Evolutionary conservation across 2,329 filamentous ascomycete genomes (phyloP), one percentile per base, ranked within the genome.

Genomic region (Neofusicoccum parvum): DNA sequence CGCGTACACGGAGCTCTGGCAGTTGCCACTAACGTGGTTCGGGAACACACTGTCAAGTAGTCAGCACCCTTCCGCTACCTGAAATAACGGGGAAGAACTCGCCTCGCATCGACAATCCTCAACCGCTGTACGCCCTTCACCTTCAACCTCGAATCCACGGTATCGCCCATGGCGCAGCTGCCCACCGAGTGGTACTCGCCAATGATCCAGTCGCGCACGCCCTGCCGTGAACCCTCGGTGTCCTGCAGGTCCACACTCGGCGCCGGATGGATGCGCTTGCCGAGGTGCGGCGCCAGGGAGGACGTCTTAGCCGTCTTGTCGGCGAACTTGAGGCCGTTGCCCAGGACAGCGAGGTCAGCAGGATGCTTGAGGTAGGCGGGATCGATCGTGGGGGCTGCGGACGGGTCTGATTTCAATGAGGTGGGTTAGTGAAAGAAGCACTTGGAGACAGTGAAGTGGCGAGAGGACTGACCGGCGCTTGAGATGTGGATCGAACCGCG

Each of bases 301-400:
- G 14, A 11, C 3, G 54, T 17, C 5, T 1, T 3, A 15, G 73
- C 72, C 36, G 81, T 70, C 2, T 66, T 74, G 3, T 80, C 74
- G 9, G 78, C 68, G 63, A 73, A 77, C 11, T 72, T 72, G 5
- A 74, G 67, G 43, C 76, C 73, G 6, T 75, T 72, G 1, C 76
- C 74, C 0, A 78, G 72, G 11, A 82, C 62, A 41, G 81, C 75
- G 9, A 80, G 65, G 66, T 83, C 81, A 10, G 79, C 66, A 0
- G 80, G 78, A 62, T 83, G 77, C 7, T 74, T 73, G 17, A 82
- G 70, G 36, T 80, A 81, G 12, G 72, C 71, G 1, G 80, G 79
- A 63, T 82, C 71, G 68, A 83, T 79, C 15, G 43, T 51, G 0
- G 82, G 80, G 6, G 32, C 32, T 0, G 7, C 5, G 34, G 48